phyloP scores from a whole-genome alignment of 2,329 filamentous ascomycete species.

The Colletotrichum tropicicola region DNA sequence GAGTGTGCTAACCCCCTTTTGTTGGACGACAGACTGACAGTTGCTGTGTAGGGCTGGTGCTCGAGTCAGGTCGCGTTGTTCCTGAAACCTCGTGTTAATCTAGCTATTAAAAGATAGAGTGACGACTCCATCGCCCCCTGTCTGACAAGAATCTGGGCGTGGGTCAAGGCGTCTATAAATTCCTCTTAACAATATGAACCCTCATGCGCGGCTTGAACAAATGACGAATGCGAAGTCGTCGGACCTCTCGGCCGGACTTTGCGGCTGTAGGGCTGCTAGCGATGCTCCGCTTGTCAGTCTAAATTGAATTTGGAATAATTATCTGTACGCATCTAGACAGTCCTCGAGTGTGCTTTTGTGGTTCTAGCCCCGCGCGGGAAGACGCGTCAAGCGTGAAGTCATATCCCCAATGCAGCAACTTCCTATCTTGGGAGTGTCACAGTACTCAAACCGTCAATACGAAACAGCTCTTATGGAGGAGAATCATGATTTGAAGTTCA shows the following conservation, averaged over 20 bases:
- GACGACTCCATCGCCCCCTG: background rate
- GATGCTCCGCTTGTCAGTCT: too few relatives aligned
- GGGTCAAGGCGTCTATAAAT: background rate
- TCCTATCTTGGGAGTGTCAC: too few relatives aligned
- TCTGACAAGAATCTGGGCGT: background rate
- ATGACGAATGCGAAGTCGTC: background rate
- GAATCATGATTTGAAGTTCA: too few relatives aligned
- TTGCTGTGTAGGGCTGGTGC: background rate
- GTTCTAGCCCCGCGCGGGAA: too few relatives aligned
- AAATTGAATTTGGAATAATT: too few relatives aligned
- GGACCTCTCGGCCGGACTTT: background rate
- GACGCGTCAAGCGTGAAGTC: too few relatives aligned
- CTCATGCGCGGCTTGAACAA: background rate
- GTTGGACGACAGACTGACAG: background rate
- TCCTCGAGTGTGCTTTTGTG: too few relatives aligned
- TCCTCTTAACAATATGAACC: background rate
- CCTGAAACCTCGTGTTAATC: constrained; percentile 5
- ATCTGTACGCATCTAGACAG: too few relatives aligned
- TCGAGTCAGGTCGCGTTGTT: background rate
- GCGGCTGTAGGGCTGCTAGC: background rate
- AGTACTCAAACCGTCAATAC: too few relatives aligned
- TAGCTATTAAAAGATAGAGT: background rate
- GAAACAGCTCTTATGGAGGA: too few relatives aligned
- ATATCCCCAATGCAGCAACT: too few relatives aligned
- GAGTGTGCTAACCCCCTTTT: background rate